These are phyloP conservation scores for Mesembryanthemum crystallinum DNA, from an alignment of 148 eudicot genomes.

Conservation along the genomic window DNA sequence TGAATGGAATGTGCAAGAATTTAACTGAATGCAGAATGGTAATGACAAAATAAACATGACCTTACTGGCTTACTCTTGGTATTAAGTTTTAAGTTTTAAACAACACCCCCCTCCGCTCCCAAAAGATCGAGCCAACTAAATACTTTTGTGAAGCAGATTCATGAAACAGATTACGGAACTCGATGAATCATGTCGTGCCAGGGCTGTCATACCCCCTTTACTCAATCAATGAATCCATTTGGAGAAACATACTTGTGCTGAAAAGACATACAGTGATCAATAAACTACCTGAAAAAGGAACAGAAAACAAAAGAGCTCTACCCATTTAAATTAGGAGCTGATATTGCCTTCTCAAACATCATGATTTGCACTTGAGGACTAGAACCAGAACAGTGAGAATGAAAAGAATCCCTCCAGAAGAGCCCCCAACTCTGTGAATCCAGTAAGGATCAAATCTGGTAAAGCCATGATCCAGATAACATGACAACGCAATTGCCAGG, in stretches of 20 bases:
- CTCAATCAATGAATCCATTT: not conserved
- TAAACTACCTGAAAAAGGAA: conserved; percentile 4
- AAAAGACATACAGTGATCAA: not conserved
- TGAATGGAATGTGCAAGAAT: too few relatives aligned
- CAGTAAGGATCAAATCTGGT: conserved; percentile 69
- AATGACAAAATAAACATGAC: too few relatives aligned
- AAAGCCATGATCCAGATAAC: conserved; percentile 47
- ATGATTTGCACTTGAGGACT: conserved; percentile 54
- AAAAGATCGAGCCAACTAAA: too few relatives aligned
- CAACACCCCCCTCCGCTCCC: too few relatives aligned
- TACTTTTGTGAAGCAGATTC: too few relatives aligned
- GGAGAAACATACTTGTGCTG: not conserved
- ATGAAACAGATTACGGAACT: too few relatives aligned
- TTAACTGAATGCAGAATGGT: too few relatives aligned
- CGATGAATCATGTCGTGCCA: too few relatives aligned
- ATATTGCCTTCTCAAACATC: not conserved
- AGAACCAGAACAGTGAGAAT: conserved; percentile 56
- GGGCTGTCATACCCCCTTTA: too few relatives aligned
- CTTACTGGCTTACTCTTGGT: too few relatives aligned
- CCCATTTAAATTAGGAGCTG: too few relatives aligned
- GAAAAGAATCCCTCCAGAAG: conserved; percentile 65
- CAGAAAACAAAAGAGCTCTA: not conserved
- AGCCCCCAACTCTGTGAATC: conserved; percentile 83
- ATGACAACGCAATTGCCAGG: conserved; percentile 46
- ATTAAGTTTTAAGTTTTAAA: too few relatives aligned